These are phyloP conservation scores for Bacidia rubella DNA, from an alignment of 495 filamentous ascomycete species.

Conservation along the genomic window DNA sequence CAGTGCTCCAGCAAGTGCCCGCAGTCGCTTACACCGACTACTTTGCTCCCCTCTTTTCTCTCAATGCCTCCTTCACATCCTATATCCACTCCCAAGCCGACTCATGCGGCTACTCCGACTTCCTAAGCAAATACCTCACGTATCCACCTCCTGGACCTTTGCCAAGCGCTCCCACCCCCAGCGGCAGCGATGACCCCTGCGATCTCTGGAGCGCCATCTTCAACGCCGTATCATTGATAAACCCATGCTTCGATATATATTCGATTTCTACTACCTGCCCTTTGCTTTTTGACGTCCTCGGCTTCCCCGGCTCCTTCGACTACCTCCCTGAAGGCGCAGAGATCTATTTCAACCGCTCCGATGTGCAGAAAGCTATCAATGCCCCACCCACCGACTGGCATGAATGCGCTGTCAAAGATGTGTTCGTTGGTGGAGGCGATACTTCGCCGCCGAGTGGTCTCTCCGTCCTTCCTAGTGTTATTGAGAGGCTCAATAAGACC, in stretches of 20 bases:
- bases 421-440: slow-evolving; percentile 30
- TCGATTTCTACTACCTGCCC: slow-evolving; percentile 36
- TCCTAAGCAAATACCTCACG: slow-evolving; percentile 39
- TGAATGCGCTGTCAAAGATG: slow-evolving; percentile 27
- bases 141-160: slow-evolving; percentile 34
- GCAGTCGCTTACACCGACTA: slow-evolving; percentile 35
- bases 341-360: slow-evolving; percentile 43
- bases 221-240: slow-evolving; percentile 32
- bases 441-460: slow-evolving; percentile 13
- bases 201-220: slow-evolving; percentile 38
- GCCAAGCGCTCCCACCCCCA: slow-evolving; percentile 3
- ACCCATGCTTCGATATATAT: slow-evolving; percentile 53
- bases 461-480: slow-evolving; percentile 45
- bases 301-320: slow-evolving; percentile 7
- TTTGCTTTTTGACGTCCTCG: slow-evolving; percentile 17
- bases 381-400: slow-evolving; percentile 33
- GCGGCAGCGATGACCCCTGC: slow-evolving; percentile 29
- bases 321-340: slow-evolving; percentile 30
- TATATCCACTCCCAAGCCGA: slow-evolving; percentile 33
- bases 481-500: slow-evolving; percentile 46
- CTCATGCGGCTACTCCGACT: slow-evolving; percentile 41
- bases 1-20: slow-evolving; percentile 22
- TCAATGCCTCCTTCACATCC: slow-evolving; percentile 39
- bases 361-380: slow-evolving; percentile 47
- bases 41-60: slow-evolving; percentile 41